Evolutionary conservation across 805 yeast genomes (phyloP), one percentile per base, ranked within the genome.

Genomic region (Wickerhamiella parazyma): DNA sequence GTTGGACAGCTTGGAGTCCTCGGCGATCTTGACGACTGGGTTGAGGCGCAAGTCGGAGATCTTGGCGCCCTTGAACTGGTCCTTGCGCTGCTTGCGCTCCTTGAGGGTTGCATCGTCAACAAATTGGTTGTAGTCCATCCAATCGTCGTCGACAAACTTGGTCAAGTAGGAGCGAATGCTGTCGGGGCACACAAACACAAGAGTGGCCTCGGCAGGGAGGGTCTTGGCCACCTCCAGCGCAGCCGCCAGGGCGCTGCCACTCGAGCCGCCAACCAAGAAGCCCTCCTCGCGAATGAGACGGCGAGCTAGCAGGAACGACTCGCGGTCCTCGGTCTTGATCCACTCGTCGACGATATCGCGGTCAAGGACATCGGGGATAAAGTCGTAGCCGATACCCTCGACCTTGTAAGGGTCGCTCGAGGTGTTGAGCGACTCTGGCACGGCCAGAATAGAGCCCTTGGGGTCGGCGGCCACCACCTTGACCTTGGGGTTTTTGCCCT

Each of bases 331-430:
- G 35, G 93, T 82, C 68, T 83, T 83, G 68, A 78, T 72, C 94
- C 94, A 83, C 49, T 69, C 65, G 61, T 83, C 91, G 20, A 83
- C 78, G 41, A 64, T 60, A 12, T 61, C 54, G 63, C 91, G 72
- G 56, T 78, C 68, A 59, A 83, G 70, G 17, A 80, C 94, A 42
- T 81, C 81, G 41, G 94, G 94, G 49, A 83, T 68, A 58, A 83
- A 83, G 64, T 83, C 94, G 61, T 83, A 83, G 52, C 94, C 94
- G 52, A 83, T 83, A 62, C 94, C 94, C 65, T 83, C 94, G 39
- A 84, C 94, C 57, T 81, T 72, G 64, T 83, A 83, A 8, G 70
- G 59, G 38, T 71, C 80, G 25, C 69, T 59, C 22, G 76, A 61
- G 24, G 68, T 58, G 62, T 83, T 83, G 57, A 84, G 69, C 6